These are phyloP conservation scores for Purpureocillium lavendulum DNA, from an alignment of 2,329 filamentous ascomycete species.

Conservation along the genomic window DNA sequence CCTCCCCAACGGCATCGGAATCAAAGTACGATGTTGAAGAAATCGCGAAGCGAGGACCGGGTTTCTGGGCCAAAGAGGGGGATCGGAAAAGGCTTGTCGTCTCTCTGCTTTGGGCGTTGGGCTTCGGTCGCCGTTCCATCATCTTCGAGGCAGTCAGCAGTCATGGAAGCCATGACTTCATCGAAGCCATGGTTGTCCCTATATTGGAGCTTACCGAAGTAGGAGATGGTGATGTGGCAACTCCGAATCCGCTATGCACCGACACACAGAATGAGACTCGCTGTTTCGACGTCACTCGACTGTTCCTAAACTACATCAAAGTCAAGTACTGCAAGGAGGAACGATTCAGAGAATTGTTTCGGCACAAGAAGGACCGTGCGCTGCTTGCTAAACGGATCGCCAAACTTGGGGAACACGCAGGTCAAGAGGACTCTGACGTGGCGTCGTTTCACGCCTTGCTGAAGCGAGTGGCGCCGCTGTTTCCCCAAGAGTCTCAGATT, in stretches of 20 bases:
- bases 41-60: slow-evolving; percentile 11
- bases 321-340: slow-evolving; percentile 14
- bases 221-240: too few species aligned
- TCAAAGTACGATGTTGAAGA: slow-evolving; percentile 3
- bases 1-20: background rate
- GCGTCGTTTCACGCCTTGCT: slow-evolving; percentile 18
- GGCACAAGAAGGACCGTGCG: slow-evolving; percentile 10
- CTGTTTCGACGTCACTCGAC: slow-evolving; percentile 19
- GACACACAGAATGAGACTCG: slow-evolving; percentile 4
- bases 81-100: slow-evolving; percentile 22
- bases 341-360: slow-evolving; percentile 10
- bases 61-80: slow-evolving; percentile 15
- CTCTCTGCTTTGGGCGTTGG: slow-evolving; percentile 19
- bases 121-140: slow-evolving; percentile 16
- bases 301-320: slow-evolving; percentile 21
- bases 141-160: slow-evolving; percentile 17
- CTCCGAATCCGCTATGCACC: too few species aligned
- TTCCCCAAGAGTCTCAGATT: slow-evolving; percentile 25
- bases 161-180: slow-evolving; percentile 7
- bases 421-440: too few species aligned
- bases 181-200: background rate
- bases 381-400: too few species aligned
- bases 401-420: too few species aligned
- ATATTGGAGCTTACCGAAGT: too few species aligned
- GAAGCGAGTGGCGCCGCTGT: slow-evolving; percentile 12